These are phyloP conservation scores for Thielaviopsis cerberus DNA, from an alignment of 2,329 filamentous ascomycete species.

Conservation along the genomic window DNA sequence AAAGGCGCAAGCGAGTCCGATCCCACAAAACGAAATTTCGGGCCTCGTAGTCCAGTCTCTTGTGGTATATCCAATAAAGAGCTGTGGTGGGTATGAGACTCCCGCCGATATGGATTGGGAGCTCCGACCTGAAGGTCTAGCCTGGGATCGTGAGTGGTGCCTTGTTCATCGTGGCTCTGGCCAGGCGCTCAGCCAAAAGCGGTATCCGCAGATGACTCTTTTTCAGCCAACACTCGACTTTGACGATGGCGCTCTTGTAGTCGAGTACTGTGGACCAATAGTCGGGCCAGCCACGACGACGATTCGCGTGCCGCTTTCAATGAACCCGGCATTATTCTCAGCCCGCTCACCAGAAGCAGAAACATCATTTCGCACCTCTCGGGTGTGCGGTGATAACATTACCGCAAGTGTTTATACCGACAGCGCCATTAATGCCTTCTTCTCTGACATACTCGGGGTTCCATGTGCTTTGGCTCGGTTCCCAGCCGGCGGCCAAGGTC, in stretches of 20 bases:
- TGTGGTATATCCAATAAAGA: slow-evolving; percentile 82
- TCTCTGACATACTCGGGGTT: slow-evolving; percentile 54
- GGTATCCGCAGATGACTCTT: slow-evolving; percentile 72
- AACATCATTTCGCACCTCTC: slow-evolving; percentile 24
- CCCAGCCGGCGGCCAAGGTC: slow-evolving; percentile 43
- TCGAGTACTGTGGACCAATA: slow-evolving; percentile 30
- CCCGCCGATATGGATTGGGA: slow-evolving; percentile 51
- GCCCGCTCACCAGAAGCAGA: slow-evolving; percentile 5
- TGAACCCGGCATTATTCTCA: slow-evolving; percentile 41
- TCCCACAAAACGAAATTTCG: not conserved
- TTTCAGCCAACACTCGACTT: slow-evolving; percentile 61
- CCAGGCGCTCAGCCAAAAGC: slow-evolving; percentile 72
- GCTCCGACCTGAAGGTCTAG: slow-evolving; percentile 61
- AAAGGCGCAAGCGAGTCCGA: not conserved
- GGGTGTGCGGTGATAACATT: slow-evolving; percentile 69
- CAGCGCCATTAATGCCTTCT: slow-evolving; percentile 51
- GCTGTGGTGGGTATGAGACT: slow-evolving; percentile 63
- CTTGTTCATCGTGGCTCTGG: slow-evolving; percentile 73
- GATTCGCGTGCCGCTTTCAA: slow-evolving; percentile 44
- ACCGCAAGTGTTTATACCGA: slow-evolving; percentile 52
- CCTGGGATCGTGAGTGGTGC: slow-evolving; percentile 96
- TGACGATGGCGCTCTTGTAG: slow-evolving; percentile 40
- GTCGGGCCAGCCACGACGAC: slow-evolving; percentile 17
- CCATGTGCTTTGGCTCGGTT: slow-evolving; percentile 74
- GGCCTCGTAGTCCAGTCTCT: slow-evolving; percentile 36